These are phyloP conservation scores for Hymenoscyphus linearis DNA, from an alignment of 2,329 filamentous ascomycete genomes.

Conservation along the genomic window DNA sequence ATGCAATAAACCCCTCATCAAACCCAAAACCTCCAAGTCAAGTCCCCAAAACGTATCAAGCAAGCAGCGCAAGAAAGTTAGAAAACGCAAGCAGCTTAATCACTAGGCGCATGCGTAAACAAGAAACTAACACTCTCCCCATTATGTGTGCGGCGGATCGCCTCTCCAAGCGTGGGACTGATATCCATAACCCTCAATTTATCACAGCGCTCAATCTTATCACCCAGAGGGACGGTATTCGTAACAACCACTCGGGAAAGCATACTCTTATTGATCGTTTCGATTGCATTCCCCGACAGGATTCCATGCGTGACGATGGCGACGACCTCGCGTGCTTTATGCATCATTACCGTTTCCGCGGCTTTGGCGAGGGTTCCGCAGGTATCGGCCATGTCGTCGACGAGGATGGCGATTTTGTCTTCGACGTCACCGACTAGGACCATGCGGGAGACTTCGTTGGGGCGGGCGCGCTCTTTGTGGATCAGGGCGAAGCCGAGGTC, in stretches of 20 bases:
- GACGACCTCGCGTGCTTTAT: constrained; percentile 82
- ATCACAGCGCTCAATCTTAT: constrained; percentile 72
- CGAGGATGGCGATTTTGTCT: constrained; percentile 88
- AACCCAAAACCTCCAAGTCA: neutral
- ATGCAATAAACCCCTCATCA: neutral
- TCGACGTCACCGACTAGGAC: constrained; percentile 91
- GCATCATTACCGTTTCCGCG: constrained; percentile 78
- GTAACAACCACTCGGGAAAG: constrained; percentile 80
- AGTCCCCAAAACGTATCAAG: neutral
- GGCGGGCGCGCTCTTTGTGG: constrained; percentile 90
- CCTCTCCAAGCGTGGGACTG: constrained; percentile 73
- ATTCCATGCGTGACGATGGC: constrained; percentile 96
- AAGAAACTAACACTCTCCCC: constrained; percentile 63
- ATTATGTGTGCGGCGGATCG: constrained; percentile 64
- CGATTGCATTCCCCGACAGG: constrained; percentile 79
- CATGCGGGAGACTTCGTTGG: constrained; percentile 89
- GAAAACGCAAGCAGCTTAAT: constrained; percentile 27
- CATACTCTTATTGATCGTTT: constrained; percentile 64
- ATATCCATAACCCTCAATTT: constrained; percentile 90
- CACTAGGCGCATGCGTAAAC: constrained; percentile 59
- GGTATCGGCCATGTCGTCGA: constrained; percentile 97
- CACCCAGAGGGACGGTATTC: constrained; percentile 77
- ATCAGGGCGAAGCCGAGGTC: constrained; percentile 91
- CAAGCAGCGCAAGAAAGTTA: too few species aligned
- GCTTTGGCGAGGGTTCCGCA: constrained; percentile 87